These are phyloP conservation scores for Fonsecaea nubica DNA, from an alignment of 2,329 filamentous ascomycete genomes.

Conservation along the genomic window DNA sequence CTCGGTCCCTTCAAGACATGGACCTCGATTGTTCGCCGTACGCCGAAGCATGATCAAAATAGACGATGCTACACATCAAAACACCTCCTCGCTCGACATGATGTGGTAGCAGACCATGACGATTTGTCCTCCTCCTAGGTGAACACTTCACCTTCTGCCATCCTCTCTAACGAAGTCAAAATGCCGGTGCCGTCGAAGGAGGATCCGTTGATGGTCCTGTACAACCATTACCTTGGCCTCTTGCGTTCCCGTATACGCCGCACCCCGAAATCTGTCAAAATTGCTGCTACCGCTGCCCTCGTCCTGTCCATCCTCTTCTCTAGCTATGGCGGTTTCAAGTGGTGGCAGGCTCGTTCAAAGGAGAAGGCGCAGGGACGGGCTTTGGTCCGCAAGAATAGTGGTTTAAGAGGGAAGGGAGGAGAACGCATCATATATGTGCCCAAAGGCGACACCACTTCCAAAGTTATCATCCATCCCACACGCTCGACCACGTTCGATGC, in stretches of 20 bases:
- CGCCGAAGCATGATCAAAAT: background rate
- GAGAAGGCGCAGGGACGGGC: slow-evolving; percentile 84
- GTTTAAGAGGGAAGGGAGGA: slow-evolving; percentile 90
- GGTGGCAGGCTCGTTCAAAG: slow-evolving; percentile 74
- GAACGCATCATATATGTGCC: slow-evolving; percentile 94
- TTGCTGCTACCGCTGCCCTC: slow-evolving; percentile 78
- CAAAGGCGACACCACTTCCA: slow-evolving; percentile 84
- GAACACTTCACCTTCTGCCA: slow-evolving; percentile 14
- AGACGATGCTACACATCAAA: background rate
- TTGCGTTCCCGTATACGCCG: slow-evolving; percentile 61
- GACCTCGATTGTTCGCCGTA: background rate
- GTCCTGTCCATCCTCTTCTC: slow-evolving; percentile 78
- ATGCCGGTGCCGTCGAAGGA: slow-evolving; percentile 93
- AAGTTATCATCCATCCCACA: slow-evolving; percentile 87
- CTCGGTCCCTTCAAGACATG: background rate
- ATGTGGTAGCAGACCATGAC: slow-evolving; percentile 13
- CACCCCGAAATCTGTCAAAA: slow-evolving; percentile 73
- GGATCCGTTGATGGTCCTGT: slow-evolving; percentile 71
- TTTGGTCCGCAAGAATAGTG: slow-evolving; percentile 88
- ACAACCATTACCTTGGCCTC: slow-evolving; percentile 59
- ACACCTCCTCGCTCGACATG: background rate
- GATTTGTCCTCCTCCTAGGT: background rate
- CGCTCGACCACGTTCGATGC: slow-evolving; percentile 96
- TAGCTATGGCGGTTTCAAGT: slow-evolving; percentile 77
- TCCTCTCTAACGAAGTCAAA: slow-evolving; percentile 21